These are phyloP conservation scores for Agrocybe pediades DNA, from an alignment of 768 basidiomycete species.

Conservation along the genomic window DNA sequence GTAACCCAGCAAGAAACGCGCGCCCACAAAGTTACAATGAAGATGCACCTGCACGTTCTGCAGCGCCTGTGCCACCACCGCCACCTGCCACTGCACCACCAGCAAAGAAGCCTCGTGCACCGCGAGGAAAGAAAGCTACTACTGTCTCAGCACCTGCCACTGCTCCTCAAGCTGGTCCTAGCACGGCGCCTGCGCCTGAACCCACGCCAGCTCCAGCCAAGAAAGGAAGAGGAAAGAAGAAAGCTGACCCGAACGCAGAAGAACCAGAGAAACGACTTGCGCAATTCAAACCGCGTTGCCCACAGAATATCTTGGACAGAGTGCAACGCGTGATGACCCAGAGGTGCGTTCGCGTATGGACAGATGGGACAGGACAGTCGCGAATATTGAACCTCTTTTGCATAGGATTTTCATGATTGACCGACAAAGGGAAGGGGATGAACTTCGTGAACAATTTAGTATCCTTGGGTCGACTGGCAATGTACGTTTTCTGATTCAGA, in stretches of 20 bases:
- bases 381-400: too few species aligned
- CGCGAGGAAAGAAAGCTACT: conserved; percentile 7
- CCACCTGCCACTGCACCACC: conserved; percentile 5
- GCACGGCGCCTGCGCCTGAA: conserved; percentile 6
- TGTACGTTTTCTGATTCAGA: conserved; percentile 34
- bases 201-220: conserved; percentile 9
- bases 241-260: background rate
- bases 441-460: conserved; percentile 62
- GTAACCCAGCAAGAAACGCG: conserved; percentile 13
- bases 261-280: conserved; percentile 50
- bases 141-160: conserved; percentile 3
- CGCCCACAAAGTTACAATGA: too few species aligned
- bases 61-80: conserved; percentile 7
- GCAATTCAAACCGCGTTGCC: conserved; percentile 48
- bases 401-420: conserved; percentile 78
- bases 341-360: conserved; percentile 32
- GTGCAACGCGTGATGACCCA: conserved; percentile 55
- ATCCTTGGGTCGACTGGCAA: conserved; percentile 84
- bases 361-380: background rate
- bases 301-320: conserved; percentile 53
- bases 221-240: conserved; percentile 20
- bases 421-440: conserved; percentile 48
- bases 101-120: conserved; percentile 20
- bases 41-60: too few species aligned
- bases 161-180: conserved; percentile 13